Evolutionary conservation across 169 alveolate genomes (phyloP).

Genomic region (Plasmodium fragile): DNA sequence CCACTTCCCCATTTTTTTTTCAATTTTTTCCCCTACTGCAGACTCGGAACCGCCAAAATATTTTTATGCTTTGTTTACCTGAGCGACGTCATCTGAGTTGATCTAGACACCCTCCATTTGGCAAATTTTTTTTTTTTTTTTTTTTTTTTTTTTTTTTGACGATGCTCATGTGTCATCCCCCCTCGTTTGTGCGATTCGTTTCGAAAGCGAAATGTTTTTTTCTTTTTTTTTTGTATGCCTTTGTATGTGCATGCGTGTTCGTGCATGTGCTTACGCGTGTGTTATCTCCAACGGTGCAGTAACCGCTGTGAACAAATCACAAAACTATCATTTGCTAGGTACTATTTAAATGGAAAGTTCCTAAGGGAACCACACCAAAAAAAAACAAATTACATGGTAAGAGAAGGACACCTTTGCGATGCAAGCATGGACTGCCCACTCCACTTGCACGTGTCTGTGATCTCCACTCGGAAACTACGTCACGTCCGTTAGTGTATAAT

Average conservation of each 20-base stretch:
- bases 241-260: background rate
- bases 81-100: background rate
- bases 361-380: background rate
- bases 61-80: constrained; percentile 60
- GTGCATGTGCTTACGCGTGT: background rate
- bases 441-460: background rate
- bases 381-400: background rate
- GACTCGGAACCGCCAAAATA: constrained; percentile 69
- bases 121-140: background rate
- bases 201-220: background rate
- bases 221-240: background rate
- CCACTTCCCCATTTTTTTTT: background rate
- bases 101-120: background rate
- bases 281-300: background rate
- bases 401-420: background rate
- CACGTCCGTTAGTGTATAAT: constrained; percentile 7
- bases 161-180: background rate
- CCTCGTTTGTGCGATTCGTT: background rate
- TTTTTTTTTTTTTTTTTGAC: background rate
- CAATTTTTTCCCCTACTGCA: background rate
- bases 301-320: background rate
- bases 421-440: background rate
- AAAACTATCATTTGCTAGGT: background rate
- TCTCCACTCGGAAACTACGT: background rate
- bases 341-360: background rate